These are phyloP conservation scores for Mimosa pudica DNA, from an alignment of 306 rosid genomes.

Conservation along the genomic window DNA sequence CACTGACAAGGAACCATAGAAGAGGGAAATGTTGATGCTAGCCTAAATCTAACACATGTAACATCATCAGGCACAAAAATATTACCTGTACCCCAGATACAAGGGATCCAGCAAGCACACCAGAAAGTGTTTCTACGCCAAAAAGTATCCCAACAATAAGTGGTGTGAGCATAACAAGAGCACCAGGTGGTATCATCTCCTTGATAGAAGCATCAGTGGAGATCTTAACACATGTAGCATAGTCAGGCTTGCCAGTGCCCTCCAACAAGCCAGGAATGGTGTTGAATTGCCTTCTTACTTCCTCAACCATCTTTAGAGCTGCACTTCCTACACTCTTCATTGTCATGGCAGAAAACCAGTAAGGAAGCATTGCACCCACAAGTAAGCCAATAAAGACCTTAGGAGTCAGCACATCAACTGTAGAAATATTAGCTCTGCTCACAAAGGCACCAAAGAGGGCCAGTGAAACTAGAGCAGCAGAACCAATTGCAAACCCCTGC, in stretches of 20 bases:
- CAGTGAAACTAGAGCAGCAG: slow-evolving; percentile 71
- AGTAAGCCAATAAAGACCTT: slow-evolving; percentile 28
- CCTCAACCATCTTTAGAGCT: slow-evolving; percentile 29
- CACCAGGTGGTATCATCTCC: slow-evolving; percentile 81
- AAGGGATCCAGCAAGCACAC: slow-evolving; percentile 73
- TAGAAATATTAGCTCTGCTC: slow-evolving; percentile 20
- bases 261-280: slow-evolving; percentile 26
- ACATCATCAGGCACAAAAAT: neutral
- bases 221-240: slow-evolving; percentile 73
- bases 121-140: slow-evolving; percentile 77
- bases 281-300: slow-evolving; percentile 29
- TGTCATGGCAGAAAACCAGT: slow-evolving; percentile 25
- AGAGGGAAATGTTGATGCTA: neutral
- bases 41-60: neutral
- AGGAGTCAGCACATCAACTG: slow-evolving; percentile 25
- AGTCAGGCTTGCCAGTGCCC: slow-evolving; percentile 58
- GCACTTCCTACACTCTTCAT: slow-evolving; percentile 31
- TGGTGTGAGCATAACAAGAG: slow-evolving; percentile 77
- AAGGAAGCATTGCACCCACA: slow-evolving; percentile 30
- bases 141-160: slow-evolving; percentile 71
- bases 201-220: slow-evolving; percentile 76
- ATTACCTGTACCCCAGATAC: slow-evolving; percentile 77
- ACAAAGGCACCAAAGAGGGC: slow-evolving; percentile 48
- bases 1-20: neutral
- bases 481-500: slow-evolving; percentile 74